A percentile compares a stretch with the other conserved stretches of the same genome.
Conservation (phyloP, 495 filamentous ascomycete species). For the Podospora anserina region DNA sequence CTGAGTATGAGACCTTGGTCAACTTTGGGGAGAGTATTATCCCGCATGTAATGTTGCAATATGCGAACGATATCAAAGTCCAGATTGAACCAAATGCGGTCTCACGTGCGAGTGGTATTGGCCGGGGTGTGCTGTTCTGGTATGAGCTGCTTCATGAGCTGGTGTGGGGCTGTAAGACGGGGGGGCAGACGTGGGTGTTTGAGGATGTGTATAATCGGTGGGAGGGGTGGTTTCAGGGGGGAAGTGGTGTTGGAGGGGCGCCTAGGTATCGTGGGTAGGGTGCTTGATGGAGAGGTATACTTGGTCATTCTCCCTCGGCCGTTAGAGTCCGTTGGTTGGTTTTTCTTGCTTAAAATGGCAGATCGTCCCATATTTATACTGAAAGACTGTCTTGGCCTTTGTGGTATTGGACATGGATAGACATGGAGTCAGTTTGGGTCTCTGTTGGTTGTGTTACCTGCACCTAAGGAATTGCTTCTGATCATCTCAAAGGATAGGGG, state of each 20-base stretch:
- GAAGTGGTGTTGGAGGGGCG: neutral
- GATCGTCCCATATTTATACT: too few species aligned
- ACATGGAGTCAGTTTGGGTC: too few species aligned
- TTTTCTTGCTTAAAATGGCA: too few species aligned
- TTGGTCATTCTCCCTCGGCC: too few species aligned
- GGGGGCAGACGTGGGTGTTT: neutral
- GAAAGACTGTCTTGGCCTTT: too few species aligned
- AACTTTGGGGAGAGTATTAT: constrained; percentile 16
- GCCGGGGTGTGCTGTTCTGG: constrained; percentile 4
- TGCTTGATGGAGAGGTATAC: neutral
- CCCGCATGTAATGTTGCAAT: constrained; percentile 14
- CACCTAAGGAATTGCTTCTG: too few species aligned
- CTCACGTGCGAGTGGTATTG: neutral
- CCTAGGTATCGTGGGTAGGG: neutral
- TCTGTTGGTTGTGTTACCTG: too few species aligned
- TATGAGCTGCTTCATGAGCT: constrained; percentile 20
- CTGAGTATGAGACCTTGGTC: constrained; percentile 12
- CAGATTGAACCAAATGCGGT: neutral
- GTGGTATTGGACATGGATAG: too few species aligned
- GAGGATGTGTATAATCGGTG: constrained; percentile 1
- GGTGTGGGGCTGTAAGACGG: constrained; percentile 15
- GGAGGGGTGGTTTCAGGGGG: constrained; percentile 1
- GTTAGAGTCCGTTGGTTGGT: too few species aligned
- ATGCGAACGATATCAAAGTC: constrained; percentile 1
- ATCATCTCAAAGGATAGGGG: too few species aligned